Conservation (phyloP, 345 rosid genomes). For the Aquilaria sinensis region DNA sequence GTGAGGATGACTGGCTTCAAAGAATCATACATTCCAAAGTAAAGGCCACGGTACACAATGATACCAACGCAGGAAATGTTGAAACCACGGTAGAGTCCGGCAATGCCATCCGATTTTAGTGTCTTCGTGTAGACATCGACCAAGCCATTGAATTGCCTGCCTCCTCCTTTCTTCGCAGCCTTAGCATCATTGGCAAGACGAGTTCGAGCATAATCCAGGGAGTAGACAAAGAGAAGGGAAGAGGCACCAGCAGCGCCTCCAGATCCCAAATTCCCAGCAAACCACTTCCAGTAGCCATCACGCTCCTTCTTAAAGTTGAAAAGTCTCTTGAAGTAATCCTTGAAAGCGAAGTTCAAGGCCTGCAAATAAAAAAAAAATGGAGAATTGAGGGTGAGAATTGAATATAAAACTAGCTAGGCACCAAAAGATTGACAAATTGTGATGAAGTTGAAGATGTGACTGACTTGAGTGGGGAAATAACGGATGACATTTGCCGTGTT, state of each 20-base stretch:
- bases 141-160: constrained; percentile 28
- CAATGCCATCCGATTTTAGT: constrained; percentile 22
- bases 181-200: constrained; percentile 17
- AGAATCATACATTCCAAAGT: constrained; percentile 45
- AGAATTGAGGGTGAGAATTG: not conserved
- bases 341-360: constrained; percentile 36
- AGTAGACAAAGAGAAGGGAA: constrained; percentile 25
- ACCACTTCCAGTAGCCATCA: constrained; percentile 35
- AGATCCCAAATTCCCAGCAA: constrained; percentile 33
- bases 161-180: constrained; percentile 20
- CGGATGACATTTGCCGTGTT: constrained; percentile 43
- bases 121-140: constrained; percentile 31
- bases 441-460: not conserved
- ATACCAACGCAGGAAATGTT: constrained; percentile 29
- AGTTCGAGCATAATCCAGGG: constrained; percentile 32
- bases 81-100: constrained; percentile 42
- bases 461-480: constrained; percentile 43
- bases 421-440: not conserved
- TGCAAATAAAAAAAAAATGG: not conserved
- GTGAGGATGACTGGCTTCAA: constrained; percentile 36
- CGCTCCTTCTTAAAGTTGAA: constrained; percentile 27
- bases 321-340: constrained; percentile 12
- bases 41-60: constrained; percentile 14
- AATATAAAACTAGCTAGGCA: not conserved
- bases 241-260: constrained; percentile 34